phyloP scores from a whole-genome alignment of 148 eudicot genomes.

The Oxyria digyna region DNA sequence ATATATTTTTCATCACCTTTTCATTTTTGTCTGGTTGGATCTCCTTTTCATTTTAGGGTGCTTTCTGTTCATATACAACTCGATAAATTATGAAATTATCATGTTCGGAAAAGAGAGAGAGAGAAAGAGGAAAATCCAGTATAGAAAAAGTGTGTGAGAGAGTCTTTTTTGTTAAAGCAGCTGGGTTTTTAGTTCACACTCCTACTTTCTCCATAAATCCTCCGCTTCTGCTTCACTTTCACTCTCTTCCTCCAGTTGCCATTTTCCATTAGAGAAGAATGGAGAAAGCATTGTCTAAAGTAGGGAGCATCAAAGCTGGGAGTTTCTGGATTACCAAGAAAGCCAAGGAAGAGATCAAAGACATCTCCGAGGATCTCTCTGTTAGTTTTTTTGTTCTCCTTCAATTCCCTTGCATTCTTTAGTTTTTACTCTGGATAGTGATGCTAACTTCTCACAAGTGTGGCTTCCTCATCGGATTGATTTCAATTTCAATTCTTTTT shows the following conservation, averaged over 20 bases:
- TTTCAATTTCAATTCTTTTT: not conserved
- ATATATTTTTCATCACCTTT: too few relatives aligned
- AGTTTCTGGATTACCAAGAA: slow-evolving; percentile 71
- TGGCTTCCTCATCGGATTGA: not conserved
- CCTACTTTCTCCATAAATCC: not conserved
- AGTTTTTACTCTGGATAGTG: not conserved
- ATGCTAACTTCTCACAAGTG: not conserved
- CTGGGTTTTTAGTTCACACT: not conserved
- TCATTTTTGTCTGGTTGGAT: too few relatives aligned
- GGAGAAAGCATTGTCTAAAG: slow-evolving; percentile 70
- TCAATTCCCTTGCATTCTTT: not conserved
- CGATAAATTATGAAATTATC: not conserved
- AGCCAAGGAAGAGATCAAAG: slow-evolving; percentile 69
- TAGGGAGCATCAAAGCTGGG: slow-evolving; percentile 74
- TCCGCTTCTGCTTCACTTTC: not conserved
- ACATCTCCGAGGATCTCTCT: slow-evolving; percentile 57
- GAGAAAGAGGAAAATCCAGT: not conserved
- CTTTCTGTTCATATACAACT: not conserved
- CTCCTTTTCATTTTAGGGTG: not conserved
- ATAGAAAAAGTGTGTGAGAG: not conserved
- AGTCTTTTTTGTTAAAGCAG: not conserved
- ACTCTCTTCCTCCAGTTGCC: not conserved
- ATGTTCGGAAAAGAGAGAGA: not conserved
- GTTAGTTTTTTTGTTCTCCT: too few relatives aligned
- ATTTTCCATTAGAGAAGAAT: slow-evolving; percentile 15